Evolutionary conservation across 495 filamentous ascomycete species (phyloP).

Genomic region (Daldinia loculata): DNA sequence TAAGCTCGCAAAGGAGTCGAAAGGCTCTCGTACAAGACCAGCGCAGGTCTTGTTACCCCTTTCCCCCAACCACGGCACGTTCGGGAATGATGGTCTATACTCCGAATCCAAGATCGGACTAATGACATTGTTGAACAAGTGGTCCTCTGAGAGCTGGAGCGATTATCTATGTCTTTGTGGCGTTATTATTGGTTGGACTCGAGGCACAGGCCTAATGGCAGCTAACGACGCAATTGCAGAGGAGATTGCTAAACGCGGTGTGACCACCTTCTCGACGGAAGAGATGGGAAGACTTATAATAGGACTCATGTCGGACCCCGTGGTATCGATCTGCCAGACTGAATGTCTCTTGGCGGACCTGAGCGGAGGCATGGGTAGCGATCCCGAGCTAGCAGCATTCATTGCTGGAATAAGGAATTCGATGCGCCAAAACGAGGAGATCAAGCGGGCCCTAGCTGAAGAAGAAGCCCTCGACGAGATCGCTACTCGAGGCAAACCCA

Average conservation of each 20-base stretch:
- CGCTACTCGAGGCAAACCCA: constrained; percentile 88
- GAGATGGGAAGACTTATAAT: constrained; percentile 99
- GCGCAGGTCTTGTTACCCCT: constrained; percentile 94
- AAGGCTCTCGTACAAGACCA: constrained; percentile 90
- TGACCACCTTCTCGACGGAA: constrained; percentile 95
- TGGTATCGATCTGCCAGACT: constrained; percentile 93
- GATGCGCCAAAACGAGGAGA: constrained; percentile 89
- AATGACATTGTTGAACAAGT: constrained; percentile 95
- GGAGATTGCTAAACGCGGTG: constrained; percentile 90
- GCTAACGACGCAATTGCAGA: constrained; percentile 97
- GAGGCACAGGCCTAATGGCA: constrained; percentile 95
- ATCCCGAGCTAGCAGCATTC: constrained; percentile 88
- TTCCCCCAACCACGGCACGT: constrained; percentile 96
- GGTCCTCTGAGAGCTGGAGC: constrained; percentile 96
- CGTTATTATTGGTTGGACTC: constrained; percentile 98
- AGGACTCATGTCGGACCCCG: constrained; percentile 89
- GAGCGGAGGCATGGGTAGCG: constrained; percentile 94
- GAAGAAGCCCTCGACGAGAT: constrained; percentile 97
- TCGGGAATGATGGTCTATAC: constrained; percentile 96
- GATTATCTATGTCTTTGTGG: constrained; percentile 98
- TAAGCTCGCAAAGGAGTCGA: constrained; percentile 83
- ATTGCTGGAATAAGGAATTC: constrained; percentile 88
- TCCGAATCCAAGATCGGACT: constrained; percentile 96
- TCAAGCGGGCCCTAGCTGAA: constrained; percentile 88
- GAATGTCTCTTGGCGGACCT: constrained; percentile 96